Conservation (phyloP, 2,329 filamentous ascomycete species). For the Neopestalotiopsis clavispora region DNA sequence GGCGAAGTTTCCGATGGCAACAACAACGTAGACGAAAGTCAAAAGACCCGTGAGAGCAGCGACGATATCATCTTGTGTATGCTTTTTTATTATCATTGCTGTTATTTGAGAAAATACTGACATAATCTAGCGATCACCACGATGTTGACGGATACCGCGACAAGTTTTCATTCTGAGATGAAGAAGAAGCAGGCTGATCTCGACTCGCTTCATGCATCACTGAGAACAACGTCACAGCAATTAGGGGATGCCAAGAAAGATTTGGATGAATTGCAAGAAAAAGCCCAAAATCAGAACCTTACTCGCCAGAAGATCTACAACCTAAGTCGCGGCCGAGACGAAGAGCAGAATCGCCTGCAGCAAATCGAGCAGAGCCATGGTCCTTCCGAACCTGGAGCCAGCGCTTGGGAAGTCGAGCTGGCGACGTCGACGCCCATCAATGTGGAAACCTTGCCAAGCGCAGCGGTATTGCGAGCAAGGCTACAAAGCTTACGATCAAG, state of each 20-base stretch:
- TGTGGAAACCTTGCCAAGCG: conserved; percentile 58
- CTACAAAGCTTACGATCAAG: conserved; percentile 73
- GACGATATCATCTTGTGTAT: conserved; percentile 80
- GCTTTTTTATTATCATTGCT: conserved; percentile 38
- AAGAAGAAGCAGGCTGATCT: conserved; percentile 83
- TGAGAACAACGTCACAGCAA: conserved; percentile 80
- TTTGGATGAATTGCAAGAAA: conserved; percentile 72
- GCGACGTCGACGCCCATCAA: conserved; percentile 30
- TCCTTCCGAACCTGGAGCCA: conserved; percentile 49
- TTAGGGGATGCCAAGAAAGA: conserved; percentile 78
- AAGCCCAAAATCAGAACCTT: conserved; percentile 68
- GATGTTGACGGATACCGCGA: conserved; percentile 78
- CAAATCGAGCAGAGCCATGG: conserved; percentile 50
- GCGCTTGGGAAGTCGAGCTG: conserved; percentile 60
- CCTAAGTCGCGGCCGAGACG: conserved; percentile 73
- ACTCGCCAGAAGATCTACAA: conserved; percentile 77
- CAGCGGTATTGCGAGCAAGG: conserved; percentile 67
- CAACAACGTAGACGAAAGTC: conserved; percentile 40
- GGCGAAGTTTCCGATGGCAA: conserved; percentile 37
- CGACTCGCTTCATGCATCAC: conserved; percentile 78
- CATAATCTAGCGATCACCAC: conserved; percentile 72
- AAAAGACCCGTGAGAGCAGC: conserved; percentile 72
- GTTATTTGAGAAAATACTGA: conserved; percentile 32
- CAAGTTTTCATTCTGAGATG: conserved; percentile 80
- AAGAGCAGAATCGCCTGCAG: conserved; percentile 64